phyloP scores from a whole-genome alignment of 106 monocot species.

The Hemerocallis citrina region DNA sequence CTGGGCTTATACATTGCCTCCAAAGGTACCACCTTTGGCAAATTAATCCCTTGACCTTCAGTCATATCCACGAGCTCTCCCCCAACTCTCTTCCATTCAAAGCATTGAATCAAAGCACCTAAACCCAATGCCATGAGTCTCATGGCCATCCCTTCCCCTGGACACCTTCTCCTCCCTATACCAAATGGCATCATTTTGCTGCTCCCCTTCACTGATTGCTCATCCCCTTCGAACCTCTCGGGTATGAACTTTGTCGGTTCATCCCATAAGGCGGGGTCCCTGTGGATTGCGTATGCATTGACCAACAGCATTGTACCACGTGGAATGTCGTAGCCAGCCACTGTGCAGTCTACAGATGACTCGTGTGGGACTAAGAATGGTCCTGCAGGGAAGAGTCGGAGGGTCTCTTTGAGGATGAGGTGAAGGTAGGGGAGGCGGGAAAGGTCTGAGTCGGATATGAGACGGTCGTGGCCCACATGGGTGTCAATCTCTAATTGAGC shows the following conservation, averaged over 20 bases:
- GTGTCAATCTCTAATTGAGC: conserved; percentile 17
- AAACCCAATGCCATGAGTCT: conserved; percentile 2
- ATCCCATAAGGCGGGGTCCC: background rate
- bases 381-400: conserved; percentile 12
- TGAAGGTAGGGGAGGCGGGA: conserved; percentile 18
- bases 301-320: conserved; percentile 20
- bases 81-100: conserved; percentile 5
- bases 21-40: conserved; percentile 7
- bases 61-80: conserved; percentile 9
- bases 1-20: conserved; percentile 14
- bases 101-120: conserved; percentile 16
- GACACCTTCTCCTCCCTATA: conserved; percentile 10
- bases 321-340: conserved; percentile 15
- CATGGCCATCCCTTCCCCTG: background rate
- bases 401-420: conserved; percentile 17
- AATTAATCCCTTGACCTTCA: conserved; percentile 1
- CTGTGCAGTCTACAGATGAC: conserved; percentile 15
- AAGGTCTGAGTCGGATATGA: conserved; percentile 13
- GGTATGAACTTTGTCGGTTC: conserved; percentile 3
- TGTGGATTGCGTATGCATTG: conserved; percentile 16
- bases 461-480: background rate
- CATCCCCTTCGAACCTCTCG: conserved; percentile 7
- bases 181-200: conserved; percentile 8
- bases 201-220: background rate
- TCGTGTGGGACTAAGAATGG: conserved; percentile 18